phyloP scores from a whole-genome alignment of 164 flowering plant species.

The Aristolochia californica region DNA sequence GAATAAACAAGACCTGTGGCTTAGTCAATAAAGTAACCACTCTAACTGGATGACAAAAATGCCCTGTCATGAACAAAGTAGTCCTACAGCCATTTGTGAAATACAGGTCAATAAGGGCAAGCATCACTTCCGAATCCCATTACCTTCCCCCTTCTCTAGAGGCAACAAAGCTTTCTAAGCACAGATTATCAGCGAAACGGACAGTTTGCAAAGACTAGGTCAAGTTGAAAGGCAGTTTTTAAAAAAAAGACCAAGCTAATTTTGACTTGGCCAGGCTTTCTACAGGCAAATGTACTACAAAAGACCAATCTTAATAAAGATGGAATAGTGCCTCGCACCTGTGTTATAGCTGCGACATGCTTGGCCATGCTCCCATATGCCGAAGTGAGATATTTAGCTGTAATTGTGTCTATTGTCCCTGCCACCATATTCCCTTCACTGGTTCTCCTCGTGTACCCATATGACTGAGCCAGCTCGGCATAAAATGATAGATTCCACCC shows the following conservation, averaged over 20 bases:
- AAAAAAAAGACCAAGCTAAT: constrained; percentile 13
- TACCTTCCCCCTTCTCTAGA: too few relatives aligned
- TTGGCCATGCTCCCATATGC: constrained; percentile 84
- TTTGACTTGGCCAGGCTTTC: constrained; percentile 8
- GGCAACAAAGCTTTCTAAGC: background rate
- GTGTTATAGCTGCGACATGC: constrained; percentile 79
- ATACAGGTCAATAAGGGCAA: too few relatives aligned
- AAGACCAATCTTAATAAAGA: constrained; percentile 12
- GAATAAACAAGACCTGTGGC: too few relatives aligned
- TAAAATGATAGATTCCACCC: constrained; percentile 90
- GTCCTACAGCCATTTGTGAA: too few relatives aligned
- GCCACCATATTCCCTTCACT: constrained; percentile 77
- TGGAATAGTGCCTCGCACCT: constrained; percentile 47
- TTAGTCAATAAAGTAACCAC: too few relatives aligned
- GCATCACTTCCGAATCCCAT: too few relatives aligned
- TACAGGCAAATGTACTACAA: constrained; percentile 15
- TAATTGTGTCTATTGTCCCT: constrained; percentile 88
- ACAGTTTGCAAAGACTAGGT: too few relatives aligned
- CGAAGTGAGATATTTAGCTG: constrained; percentile 86
- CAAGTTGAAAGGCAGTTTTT: background rate
- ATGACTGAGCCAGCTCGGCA: constrained; percentile 83
- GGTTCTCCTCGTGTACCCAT: constrained; percentile 71
- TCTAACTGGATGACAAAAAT: too few relatives aligned
- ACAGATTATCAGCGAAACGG: background rate
- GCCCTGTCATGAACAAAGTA: too few relatives aligned